phyloP scores from a whole-genome alignment of 2,329 filamentous ascomycete species.

The Botrytis squamosa region DNA sequence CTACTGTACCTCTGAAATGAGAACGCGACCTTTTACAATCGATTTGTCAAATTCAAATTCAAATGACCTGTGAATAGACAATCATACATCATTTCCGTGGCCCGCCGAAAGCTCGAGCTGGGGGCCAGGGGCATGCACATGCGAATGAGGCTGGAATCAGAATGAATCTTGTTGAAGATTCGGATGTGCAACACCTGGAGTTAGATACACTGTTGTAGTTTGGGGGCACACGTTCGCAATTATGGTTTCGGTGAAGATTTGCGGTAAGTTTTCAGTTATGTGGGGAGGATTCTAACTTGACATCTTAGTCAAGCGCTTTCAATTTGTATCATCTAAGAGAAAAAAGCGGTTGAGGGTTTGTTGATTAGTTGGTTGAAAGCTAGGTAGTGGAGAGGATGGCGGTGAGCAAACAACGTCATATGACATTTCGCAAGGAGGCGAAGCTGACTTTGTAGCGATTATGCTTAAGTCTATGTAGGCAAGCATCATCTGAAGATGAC shows the following conservation, averaged over 20 bases:
- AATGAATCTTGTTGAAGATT: slow-evolving; percentile 6
- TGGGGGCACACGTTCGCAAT: background rate
- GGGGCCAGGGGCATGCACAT: slow-evolving; percentile 4
- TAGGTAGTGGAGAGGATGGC: background rate
- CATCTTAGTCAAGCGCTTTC: background rate
- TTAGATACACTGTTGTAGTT: background rate
- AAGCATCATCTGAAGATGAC: background rate
- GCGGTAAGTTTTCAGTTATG: background rate
- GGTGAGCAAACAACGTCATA: background rate
- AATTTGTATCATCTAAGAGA: background rate
- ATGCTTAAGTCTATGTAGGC: background rate
- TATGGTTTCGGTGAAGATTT: background rate
- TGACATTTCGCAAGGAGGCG: background rate
- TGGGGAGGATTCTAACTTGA: background rate
- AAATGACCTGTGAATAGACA: background rate
- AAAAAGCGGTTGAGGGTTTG: background rate
- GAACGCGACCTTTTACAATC: background rate
- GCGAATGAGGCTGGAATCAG: background rate
- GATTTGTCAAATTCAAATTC: background rate
- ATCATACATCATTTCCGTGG: background rate
- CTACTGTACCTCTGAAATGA: background rate
- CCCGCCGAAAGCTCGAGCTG: background rate
- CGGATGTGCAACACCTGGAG: background rate
- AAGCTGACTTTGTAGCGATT: background rate
- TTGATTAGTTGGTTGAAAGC: background rate